Evolutionary conservation across 805 yeast species (phyloP), one percentile per base, ranked within the genome.

Genomic region (Metschnikowia colocasiae): DNA sequence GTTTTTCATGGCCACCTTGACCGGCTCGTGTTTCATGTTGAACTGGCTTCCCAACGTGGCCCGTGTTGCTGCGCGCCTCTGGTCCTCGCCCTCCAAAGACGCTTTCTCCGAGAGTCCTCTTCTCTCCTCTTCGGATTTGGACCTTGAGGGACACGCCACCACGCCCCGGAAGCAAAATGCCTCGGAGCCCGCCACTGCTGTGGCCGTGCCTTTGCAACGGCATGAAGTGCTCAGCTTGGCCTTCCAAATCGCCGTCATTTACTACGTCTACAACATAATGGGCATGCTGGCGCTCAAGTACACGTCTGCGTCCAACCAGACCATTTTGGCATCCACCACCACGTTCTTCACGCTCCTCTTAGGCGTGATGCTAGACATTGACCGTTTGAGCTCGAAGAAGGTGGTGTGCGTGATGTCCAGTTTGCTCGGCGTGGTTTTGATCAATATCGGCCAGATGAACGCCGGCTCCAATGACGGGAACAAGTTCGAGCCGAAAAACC

Each of bases 231-330:
- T 64, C 2, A 30, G 50, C 1, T 60, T 78, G 8, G 74, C 78
- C 0, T 23, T 64, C 2, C 71, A 71, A 45, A 63, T 75, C 0
- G 59, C 80, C 3, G 35, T 68, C 1, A 64, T 77, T 7, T 79
- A 79, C 56, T 71, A 62, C 45, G 35, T 59, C 3, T 74, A 69
- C 55, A 75, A 76, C 47, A 53, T 67, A 8, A 62, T 68, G 48
- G 74, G 65, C 3, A 66, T 76, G 59, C 45, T 62, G n/a, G 63
- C 78, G 2, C 63, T 79, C 38, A 67, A 67, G 50, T 79, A 67
- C 54, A 79, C 83, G 0, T 70, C 79, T 9, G 80, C 81, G 0
- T 73, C 82, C 18, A 78, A 76, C 53, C 78, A 72, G 53, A 74
- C 82, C 0, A 74, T 78, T 8, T 56, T 79, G 15, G 71, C 80